Evolutionary conservation across 805 yeast species (phyloP).

Genomic region (Pichia eremophila): DNA sequence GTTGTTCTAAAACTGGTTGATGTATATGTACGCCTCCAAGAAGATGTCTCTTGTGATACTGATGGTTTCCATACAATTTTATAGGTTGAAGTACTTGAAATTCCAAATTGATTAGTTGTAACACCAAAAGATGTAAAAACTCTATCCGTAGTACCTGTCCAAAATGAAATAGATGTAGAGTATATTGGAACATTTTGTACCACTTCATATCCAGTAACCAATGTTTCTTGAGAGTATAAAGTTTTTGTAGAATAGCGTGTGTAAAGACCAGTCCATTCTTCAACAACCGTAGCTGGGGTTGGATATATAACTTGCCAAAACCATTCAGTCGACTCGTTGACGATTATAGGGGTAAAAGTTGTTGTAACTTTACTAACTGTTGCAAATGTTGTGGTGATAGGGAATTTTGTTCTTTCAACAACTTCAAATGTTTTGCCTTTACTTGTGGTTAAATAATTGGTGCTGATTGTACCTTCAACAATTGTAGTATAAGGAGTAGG

Average conservation of each 20-base stretch:
- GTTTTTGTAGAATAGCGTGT: not conserved
- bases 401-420: not conserved
- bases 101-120: not conserved
- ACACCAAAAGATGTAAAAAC: not conserved
- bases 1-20: not conserved
- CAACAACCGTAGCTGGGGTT: not conserved
- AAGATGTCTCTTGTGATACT: not conserved
- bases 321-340: not conserved
- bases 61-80: conserved; percentile 1
- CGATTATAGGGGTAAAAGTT: not conserved
- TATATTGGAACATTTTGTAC: conserved; percentile 1
- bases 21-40: not conserved
- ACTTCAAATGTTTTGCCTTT: not conserved
- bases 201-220: not conserved
- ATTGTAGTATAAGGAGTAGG: not conserved
- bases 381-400: not conserved
- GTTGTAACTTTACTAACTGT: not conserved
- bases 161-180: not conserved
- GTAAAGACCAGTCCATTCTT: not conserved
- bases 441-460: not conserved
- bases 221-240: not conserved
- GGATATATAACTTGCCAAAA: not conserved
- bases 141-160: not conserved
- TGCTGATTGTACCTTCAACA: not conserved
- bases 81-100: conserved; percentile 2